Evolutionary conservation across 495 filamentous ascomycete genomes (phyloP), one percentile per base, ranked within the genome.

Genomic region (Achaetomiella virescens): DNA sequence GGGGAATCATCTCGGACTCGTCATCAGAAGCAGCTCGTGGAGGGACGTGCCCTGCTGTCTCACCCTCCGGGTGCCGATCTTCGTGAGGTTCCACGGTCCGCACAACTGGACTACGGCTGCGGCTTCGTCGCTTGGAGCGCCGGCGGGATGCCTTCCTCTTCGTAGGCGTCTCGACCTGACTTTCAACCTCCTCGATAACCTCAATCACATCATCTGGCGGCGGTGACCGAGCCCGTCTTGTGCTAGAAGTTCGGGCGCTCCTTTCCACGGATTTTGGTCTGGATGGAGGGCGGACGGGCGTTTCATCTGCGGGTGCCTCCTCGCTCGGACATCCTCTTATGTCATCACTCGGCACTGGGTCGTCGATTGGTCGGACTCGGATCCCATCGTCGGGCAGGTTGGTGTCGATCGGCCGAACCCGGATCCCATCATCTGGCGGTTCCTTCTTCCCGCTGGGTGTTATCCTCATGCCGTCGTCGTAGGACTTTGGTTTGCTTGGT

Each of bases 171-270:
- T 51, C 58, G 12, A 63, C 51, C 31, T 64, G 63, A 14, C 66
- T 62, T 48, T 70, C 70, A 3, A 58, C 33, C 7, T 75, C 68
- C 49, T 72, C 68, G 21, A 60, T 61, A 3, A 64, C 62, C 66
- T 79, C 43, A 72, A 81, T 67, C 70, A 78, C 48, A 69, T 80
- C 59, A 72, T 68, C 67, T 76, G 76, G 52, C 72, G 81, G 59
- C 66, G 76, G 52, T 72, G 81, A 60, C 66, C 40, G 60, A 12
- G 62, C 65, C 21, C 64, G 63, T 48, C 60, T 59, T 40, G 55
- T 52, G 52, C 62, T 69, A 49, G 60, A 33, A 6, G 48, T 40
- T 37, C 60, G 55, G 8, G 33, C 43, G 6, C 37, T 59, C 51
- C 48, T 53, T 42, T 61, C 51, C 42, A 45, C 56, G 7, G 67